Percentiles rank a stretch among this genome's conserved stretches.
Conservation (phyloP, 2,329 filamentous ascomycete species). For the Aspergillus sp. region DNA sequence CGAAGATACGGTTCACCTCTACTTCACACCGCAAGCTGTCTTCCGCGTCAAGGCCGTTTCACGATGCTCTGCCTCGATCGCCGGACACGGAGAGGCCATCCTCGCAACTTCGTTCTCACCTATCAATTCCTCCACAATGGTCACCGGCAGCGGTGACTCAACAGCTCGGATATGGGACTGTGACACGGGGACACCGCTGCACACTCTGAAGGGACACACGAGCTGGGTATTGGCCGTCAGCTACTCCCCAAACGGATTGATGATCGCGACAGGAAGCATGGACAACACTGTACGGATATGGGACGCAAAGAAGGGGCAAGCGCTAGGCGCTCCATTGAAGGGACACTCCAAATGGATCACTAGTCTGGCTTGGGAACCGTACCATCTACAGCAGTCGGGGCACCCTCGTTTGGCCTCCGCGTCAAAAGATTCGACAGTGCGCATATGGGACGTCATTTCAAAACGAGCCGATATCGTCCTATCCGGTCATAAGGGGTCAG, state of each 20-base stretch:
- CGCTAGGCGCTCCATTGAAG: constrained; percentile 72
- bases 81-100: constrained; percentile 90
- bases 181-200: constrained; percentile 85
- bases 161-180: constrained; percentile 95
- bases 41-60: constrained; percentile 93
- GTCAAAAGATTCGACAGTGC: constrained; percentile 85
- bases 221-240: constrained; percentile 88
- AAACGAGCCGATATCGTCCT: constrained; percentile 80
- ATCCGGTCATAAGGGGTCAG: constrained; percentile 84
- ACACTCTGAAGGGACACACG: constrained; percentile 84
- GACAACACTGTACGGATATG: constrained; percentile 90
- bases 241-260: constrained; percentile 81
- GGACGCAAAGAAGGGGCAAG: constrained; percentile 80
- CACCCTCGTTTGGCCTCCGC: constrained; percentile 81
- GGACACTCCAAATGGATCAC: constrained; percentile 91
- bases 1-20: constrained; percentile 65
- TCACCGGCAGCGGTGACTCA: constrained; percentile 87
- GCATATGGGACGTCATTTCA: constrained; percentile 82
- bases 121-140: constrained; percentile 73
- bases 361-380: constrained; percentile 89
- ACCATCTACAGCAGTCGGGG: constrained; percentile 76
- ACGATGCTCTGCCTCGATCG: constrained; percentile 83
- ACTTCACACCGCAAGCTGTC: constrained; percentile 82
- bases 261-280: constrained; percentile 88
- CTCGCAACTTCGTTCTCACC: constrained; percentile 86